Evolutionary conservation across 768 basidiomycete genomes (phyloP), one percentile per base, ranked within the genome.

Genomic region (Naganishia antarctica): DNA sequence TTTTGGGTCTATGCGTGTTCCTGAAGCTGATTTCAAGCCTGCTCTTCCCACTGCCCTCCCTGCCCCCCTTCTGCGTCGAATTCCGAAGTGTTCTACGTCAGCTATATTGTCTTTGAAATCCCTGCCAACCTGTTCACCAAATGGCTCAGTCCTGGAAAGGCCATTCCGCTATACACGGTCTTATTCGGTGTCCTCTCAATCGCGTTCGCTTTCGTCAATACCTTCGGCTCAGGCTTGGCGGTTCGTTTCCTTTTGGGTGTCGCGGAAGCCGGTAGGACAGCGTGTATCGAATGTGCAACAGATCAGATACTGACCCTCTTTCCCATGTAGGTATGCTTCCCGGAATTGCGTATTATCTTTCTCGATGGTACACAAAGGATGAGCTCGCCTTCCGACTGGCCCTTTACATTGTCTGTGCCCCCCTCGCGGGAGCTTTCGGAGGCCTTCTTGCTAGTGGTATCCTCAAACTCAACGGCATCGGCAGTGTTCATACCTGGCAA

Each of bases 341-440:
- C 16, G 65, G 65, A 21, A 62, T 66, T 18, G 40, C 60, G 18
- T 66, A 66, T 47, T 62, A 61, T 29, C 49, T 66, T 15, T 61
- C 48, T 21, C 48, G 65, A 31, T 66, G 60, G 60, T 65, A 62
- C 26, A 61, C 65, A 3, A 66, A 61, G 44, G 46, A 60, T 16
- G 62, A 63, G 25, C n/a, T 63, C 3, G 62, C 62, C 8, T 60
- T 60, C 15, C n/a, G 43, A n/a, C 15, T 60, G 16, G 41, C 44
- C 1, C 26, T 62, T 2, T 34, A 62, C 41, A 63, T 63, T 25
- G 62, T 63, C 11, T 63, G 62, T 34, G 49, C 50, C 0, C 62
- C 62, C 25, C 50, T 63, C n/a, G 62, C 62, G 6, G 62, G 62
- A 21, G 62, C 62, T 1, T 61, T 74, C 34, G 70, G 71, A 12